Base-by-base conservation (phyloP, 441 rosid genomes). In the Pelargonium cotyledonis region DNA sequence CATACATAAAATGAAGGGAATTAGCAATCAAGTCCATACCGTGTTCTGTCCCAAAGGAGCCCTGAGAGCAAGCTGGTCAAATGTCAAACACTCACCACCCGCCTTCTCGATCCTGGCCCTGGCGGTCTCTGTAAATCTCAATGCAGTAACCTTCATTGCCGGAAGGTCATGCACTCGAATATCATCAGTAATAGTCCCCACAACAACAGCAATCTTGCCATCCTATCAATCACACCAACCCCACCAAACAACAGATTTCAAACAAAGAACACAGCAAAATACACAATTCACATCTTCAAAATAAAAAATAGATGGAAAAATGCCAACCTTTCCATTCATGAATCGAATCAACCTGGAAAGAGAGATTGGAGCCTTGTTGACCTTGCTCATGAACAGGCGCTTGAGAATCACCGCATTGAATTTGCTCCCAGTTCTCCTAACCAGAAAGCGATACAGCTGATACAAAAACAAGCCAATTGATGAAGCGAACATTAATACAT, bases 21-120 rank as follows among this genome's bases (percentile, higher is more conserved):
- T 35, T 35, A 35, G 38, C 38, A 4, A 4, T 35, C 38, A 35
- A 47, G 53, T 47, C 53, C 61, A 3, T 84, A 94, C 98, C 72
- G 93, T 93, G 92, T 93, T 93, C 82, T 93, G 96, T 3, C 98
- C 98, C 76, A 93, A 80, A 2, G 98, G 98, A 68, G 97, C 97
- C 73, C 77, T 80, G 67, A 93, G 84, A 51, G 97, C 92, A 65
- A 91, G 92, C 82, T 91, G 96, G 38, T 94, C 97, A 71, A 94
- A 94, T 18, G 97, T 94, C 73, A 94, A 79, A 81, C 99, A 94
- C 75, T 94, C 97, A 15, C 98, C 98, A 15, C 97, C 97, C 35
- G 93, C 93, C 76, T 91, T 91, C 86, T 88, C 97, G 46, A 94
- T 91, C 75, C 96, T 77, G 8, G 96, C 97, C 47, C 96, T 87